Base-by-base conservation (phyloP, 257 asterid species). In the Solanum arcanum region DNA sequence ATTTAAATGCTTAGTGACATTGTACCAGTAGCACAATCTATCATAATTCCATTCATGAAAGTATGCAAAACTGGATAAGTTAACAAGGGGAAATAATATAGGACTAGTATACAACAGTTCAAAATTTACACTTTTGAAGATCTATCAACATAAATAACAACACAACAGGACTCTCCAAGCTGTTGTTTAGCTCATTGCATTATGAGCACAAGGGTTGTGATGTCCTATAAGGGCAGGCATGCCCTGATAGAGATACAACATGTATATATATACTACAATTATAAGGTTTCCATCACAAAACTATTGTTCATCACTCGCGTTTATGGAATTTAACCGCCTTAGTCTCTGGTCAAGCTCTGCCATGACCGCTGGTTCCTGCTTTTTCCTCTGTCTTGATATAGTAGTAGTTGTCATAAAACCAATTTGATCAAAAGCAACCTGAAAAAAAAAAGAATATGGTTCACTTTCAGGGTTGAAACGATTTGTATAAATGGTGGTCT, bases 361-460 rank as follows among this genome's bases (percentile, higher is more conserved):
- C 98, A 94, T 94, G 41, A 96, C 99, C 4, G 98, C 99, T 15
- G 98, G 94, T 91, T 94, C 99, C 91, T 96, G 99, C 89, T 95
- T 96, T 88, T 96, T 96, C 95, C 98, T 89, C 87, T 96, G 97
- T 92, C 94, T 96, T 35, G 98, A 93, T 89, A 96, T 93, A 82
- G 88, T 93, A 31, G 94, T 93, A 25, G 96, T 93, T 21, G 95
- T 91, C 98, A 95, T 94, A 59, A 93, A 92, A 27, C 99, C 98
- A 73, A 95, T 93, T 91, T 93, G 92, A 75, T 95, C 99, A 87
- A 92, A 97, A 33, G 97, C 98, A 90, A 92, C 96, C 99, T 97
- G 90, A 87, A 33, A 42, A 29, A 8, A 42, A 6, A 6, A 27
- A 46, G 66, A 78, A 9, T 42, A 46, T 78, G 42, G 39, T 46